Evolutionary conservation across 805 yeast species (phyloP), one percentile per base, ranked within the genome.

Genomic region (Maudiozyma turicensis): DNA sequence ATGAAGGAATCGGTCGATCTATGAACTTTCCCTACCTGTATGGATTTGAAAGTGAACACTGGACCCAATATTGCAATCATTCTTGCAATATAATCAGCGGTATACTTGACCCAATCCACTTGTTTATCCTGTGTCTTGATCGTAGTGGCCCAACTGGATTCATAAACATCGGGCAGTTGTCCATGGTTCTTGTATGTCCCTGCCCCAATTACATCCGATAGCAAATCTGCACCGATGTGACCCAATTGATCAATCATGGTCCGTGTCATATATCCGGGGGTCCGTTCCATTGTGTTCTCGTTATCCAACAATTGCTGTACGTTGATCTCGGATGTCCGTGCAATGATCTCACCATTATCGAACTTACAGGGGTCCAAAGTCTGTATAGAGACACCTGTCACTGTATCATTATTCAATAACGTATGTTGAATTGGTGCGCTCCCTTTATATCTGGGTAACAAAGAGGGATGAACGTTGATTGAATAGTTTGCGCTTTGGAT

Each of bases 351-450:
- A 1, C 99, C 99, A 34, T 70, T 72, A 57, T 93, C 99, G 59
- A 93, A 93, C 60, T 80, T 75, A 0, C 84, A 74, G 0, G 97
- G 96, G 60, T 93, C 96, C 28, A 93, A 66, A 0, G 96, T 86
- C 63, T 93, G 99, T 0, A 93, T 76, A 0, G 96, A 78, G 14
- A 88, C 95, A 0, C 98, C 99, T 0, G 97, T 84, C 14, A 44
- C 50, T 0, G 53, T 35, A 54, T 84, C 89, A 40, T 73, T 72
- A 51, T 84, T 78, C 58, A 90, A 63, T 10, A 93, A 65, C 0
- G 96, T 81, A 51, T 79, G 74, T 52, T 91, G 98, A 4, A 93
- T 67, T 0, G 99, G 99, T 1, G 96, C 84, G 0, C 97, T 82
- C 0, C 99, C 99, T 2, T 88, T 77, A 56, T 86, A 79, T 43